These are phyloP conservation scores for Fistulinella prunicolor DNA, from an alignment of 768 basidiomycete species.

Conservation along the genomic window DNA sequence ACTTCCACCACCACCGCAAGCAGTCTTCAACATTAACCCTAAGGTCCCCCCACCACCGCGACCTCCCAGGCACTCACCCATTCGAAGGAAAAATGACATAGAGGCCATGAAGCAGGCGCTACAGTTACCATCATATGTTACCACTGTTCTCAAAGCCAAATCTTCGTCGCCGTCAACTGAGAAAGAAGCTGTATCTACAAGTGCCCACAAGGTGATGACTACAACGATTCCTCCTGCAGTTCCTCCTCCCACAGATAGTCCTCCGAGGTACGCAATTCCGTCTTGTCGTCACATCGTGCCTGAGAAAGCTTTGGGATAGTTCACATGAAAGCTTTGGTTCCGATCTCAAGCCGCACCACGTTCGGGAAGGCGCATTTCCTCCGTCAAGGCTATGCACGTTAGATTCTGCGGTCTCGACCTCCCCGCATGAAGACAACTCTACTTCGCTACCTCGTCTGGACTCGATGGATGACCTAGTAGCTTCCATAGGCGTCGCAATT, in stretches of 20 bases:
- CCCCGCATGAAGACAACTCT: slow-evolving; percentile 18
- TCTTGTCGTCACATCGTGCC: neutral
- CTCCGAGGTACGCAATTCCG: slow-evolving; percentile 17
- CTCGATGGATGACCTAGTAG: slow-evolving; percentile 39
- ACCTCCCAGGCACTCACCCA: slow-evolving; percentile 59
- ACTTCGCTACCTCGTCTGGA: slow-evolving; percentile 24
- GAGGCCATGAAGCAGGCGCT: slow-evolving; percentile 59
- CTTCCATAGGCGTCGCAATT: slow-evolving; percentile 37
- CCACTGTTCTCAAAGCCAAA: slow-evolving; percentile 37
- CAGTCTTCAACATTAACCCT: slow-evolving; percentile 47
- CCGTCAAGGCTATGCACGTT: slow-evolving; percentile 38
- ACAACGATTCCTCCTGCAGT: neutral
- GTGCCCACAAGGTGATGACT: slow-evolving; percentile 24
- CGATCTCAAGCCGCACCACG: slow-evolving; percentile 28
- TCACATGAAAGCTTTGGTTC: slow-evolving; percentile 24
- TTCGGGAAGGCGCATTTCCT: slow-evolving; percentile 67
- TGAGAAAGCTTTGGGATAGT: slow-evolving; percentile 6
- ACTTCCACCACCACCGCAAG: slow-evolving; percentile 65
- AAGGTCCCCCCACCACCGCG: slow-evolving; percentile 54
- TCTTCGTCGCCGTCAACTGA: slow-evolving; percentile 19
- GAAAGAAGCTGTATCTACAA: slow-evolving; percentile 25
- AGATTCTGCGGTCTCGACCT: slow-evolving; percentile 15
- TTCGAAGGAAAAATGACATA: slow-evolving; percentile 46
- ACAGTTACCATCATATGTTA: slow-evolving; percentile 56
- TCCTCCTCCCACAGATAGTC: slow-evolving; percentile 9